A percentile compares a stretch with the other conserved stretches of the same genome.
Evolutionary conservation across 169 alveolate species (phyloP).

Genomic region (Eimeria sp.): DNA sequence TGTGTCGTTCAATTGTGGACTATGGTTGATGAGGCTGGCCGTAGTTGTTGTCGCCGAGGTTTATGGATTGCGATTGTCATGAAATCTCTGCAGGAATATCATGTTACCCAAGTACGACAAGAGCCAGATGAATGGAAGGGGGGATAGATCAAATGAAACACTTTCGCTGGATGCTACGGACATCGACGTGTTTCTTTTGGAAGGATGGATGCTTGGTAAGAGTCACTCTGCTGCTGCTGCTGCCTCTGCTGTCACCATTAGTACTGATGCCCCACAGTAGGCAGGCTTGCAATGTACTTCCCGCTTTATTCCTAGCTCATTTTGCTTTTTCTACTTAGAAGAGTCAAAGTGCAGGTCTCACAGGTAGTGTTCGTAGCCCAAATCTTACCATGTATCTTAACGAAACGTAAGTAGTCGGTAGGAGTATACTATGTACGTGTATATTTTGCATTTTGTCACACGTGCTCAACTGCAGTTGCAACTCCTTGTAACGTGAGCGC

Average conservation of each 20-base stretch:
- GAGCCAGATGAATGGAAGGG: slow-evolving; percentile 42
- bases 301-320: background rate
- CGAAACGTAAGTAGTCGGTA: background rate
- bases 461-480: background rate
- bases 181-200: slow-evolving; percentile 32
- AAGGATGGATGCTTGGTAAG: slow-evolving; percentile 71
- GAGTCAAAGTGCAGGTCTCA: background rate
- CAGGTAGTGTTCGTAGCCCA: background rate
- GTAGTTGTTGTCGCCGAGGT: background rate
- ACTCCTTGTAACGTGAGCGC: background rate
- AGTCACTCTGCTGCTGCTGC: background rate
- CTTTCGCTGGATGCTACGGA: slow-evolving; percentile 5
- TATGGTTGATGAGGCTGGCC: background rate
- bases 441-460: background rate
- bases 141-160: background rate
- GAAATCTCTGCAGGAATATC: background rate
- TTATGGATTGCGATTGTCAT: background rate
- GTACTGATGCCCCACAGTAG: background rate
- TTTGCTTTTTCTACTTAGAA: background rate
- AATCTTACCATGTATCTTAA: background rate
- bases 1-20: background rate
- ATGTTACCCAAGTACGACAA: slow-evolving; percentile 34
- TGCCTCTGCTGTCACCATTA: background rate
- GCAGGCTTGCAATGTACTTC: background rate
- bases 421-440: background rate